Evolutionary conservation across 257 asterid species (phyloP), one percentile per base, ranked within the genome.

Genomic region (Salvia miltiorrhiza): DNA sequence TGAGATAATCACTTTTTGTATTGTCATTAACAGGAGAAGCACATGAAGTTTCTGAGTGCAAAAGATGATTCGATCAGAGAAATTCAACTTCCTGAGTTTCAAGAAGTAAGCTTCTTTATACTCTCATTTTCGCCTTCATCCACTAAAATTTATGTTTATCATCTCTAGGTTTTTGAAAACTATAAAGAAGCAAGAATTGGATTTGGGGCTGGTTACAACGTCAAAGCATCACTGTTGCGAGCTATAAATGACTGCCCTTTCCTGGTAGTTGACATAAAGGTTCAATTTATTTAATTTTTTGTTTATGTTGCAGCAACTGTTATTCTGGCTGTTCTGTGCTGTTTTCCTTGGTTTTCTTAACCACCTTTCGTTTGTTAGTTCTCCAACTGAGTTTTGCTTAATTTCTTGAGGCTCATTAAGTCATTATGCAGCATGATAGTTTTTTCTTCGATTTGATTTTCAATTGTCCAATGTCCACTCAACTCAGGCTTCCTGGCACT

Each of bases 171-270:
- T 80, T 72, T 87, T 63, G 85, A 75, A 69, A 74, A 75, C 30
- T 82, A 76, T 39, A 80, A 71, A 67, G 92, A 85, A 73, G 96
- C 96, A 23, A 86, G 82, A 79, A 78, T 92, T 77, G 97, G 96
- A 45, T 90, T 88, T 84, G 99, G 97, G 69, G 83, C 95, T 72
- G 95, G 95, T 67, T 74, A 80, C 81, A 79, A 74, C 70, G 69
- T 90, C 69, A 86, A 84, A 76, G 76, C 84, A 54, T 88, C 97
- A 63, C 80, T 90, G 79, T 65, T 77, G 70, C 86, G 65, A 74
- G 95, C 99, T 47, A 82, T 81, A 47, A 81, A 83, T 40, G 97
- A 85, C 68, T 90, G 96, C 84, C 95, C 97, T 74, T 93, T 90
- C 85, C 81, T 88, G 70, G 88, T 88, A 63, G 80, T 77, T 56